phyloP scores from a whole-genome alignment of 208 protist genomes.

The Acanthamoeba healyi region DNA sequence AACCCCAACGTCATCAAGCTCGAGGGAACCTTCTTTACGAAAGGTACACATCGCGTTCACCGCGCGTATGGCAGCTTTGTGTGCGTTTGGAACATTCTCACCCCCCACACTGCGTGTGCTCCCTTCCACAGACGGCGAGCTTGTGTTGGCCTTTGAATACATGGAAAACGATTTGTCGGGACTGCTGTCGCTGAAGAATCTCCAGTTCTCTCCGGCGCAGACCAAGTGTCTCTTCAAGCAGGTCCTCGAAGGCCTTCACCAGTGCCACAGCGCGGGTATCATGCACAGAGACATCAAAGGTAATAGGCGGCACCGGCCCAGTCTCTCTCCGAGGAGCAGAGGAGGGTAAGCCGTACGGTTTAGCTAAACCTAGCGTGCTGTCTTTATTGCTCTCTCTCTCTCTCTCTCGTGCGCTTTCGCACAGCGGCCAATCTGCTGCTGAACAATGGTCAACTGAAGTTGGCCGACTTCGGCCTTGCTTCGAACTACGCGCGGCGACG shows the following conservation, averaged over 20 bases:
- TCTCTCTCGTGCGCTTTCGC: constrained; percentile 20
- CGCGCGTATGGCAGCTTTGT: too few species aligned
- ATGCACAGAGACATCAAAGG: constrained; percentile 96
- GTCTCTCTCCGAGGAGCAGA: background rate
- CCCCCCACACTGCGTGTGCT: too few species aligned
- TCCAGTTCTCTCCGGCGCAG: constrained; percentile 30
- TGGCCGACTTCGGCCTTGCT: constrained; percentile 95
- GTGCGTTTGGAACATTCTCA: too few species aligned
- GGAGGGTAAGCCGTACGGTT: background rate
- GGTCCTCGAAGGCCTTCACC: constrained; percentile 54
- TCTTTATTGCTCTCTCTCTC: too few species aligned
- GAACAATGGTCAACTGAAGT: constrained; percentile 89
- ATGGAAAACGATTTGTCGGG: constrained; percentile 93
- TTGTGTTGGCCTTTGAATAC: constrained; percentile 92
- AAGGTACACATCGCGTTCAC: too few species aligned
- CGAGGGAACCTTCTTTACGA: constrained; percentile 40
- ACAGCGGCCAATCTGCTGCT: constrained; percentile 73
- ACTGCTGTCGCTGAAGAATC: constrained; percentile 78
- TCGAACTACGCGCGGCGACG: constrained; percentile 89
- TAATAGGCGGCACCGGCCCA: constrained; percentile 64
- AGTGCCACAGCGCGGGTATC: constrained; percentile 77
- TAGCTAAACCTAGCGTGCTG: background rate
- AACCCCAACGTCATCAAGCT: constrained; percentile 29
- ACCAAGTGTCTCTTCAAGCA: constrained; percentile 75
- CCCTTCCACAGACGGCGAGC: constrained; percentile 48